Conservation (phyloP, 768 basidiomycete species). For the Calvatia gigantea region DNA sequence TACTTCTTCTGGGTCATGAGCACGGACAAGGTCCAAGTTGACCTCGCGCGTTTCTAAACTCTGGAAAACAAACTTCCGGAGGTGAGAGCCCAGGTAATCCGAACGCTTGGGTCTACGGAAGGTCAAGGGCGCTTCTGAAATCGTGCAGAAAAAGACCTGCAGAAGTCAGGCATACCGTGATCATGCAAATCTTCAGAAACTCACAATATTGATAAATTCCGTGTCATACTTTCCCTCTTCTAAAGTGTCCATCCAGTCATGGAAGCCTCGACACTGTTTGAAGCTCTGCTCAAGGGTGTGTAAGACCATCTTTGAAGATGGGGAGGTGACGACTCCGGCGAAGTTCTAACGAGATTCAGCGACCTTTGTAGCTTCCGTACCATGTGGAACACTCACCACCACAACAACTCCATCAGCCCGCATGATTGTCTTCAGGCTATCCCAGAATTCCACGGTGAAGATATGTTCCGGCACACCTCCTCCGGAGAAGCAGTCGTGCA, state of each 20-base stretch:
- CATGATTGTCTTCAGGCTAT: conserved; percentile 60
- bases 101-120: conserved; percentile 52
- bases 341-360: conserved; percentile 59
- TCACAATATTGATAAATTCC: conserved; percentile 74
- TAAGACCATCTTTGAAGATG: conserved; percentile 62
- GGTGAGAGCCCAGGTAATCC: conserved; percentile 67
- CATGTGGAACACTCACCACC: conserved; percentile 51
- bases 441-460: conserved; percentile 85
- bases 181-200: conserved; percentile 17
- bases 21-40: conserved; percentile 38
- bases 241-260: conserved; percentile 53
- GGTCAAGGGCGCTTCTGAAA: conserved; percentile 45
- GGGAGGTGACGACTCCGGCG: conserved; percentile 65
- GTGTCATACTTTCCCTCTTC: conserved; percentile 42
- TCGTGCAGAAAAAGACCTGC: conserved; percentile 83
- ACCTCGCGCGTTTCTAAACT: conserved; percentile 53
- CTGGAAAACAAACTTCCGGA: conserved; percentile 60
- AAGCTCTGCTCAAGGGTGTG: conserved; percentile 72
- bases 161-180: not conserved
- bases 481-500: conserved; percentile 94
- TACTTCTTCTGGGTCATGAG: conserved; percentile 31
- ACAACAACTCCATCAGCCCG: conserved; percentile 72
- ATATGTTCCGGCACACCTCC: conserved; percentile 86
- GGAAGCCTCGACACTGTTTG: conserved; percentile 77
- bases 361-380: not conserved